These are phyloP conservation scores for Parachlorella kessleri DNA, from an alignment of 139 green algal species.

Conservation along the genomic window DNA sequence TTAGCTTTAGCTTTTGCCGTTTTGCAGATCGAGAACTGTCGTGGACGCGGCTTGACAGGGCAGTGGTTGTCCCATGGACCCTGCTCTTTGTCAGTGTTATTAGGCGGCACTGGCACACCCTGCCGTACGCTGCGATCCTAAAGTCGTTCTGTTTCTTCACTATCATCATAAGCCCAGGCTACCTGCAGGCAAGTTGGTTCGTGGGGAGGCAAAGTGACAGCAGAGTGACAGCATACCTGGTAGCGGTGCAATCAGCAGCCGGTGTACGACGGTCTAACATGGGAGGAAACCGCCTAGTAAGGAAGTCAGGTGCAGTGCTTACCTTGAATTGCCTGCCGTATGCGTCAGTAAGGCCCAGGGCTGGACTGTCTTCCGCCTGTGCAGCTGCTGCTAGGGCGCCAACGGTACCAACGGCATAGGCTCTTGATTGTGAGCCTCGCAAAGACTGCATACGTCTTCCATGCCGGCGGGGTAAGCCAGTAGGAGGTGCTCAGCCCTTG, in stretches of 20 bases:
- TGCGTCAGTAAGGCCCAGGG: neutral
- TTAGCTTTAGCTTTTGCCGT: too few species aligned
- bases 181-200: neutral
- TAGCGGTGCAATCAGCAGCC: neutral
- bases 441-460: constrained; percentile 7
- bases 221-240: neutral
- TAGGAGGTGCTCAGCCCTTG: neutral
- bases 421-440: neutral
- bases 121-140: neutral
- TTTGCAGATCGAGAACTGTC: neutral
- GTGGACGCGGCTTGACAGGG: neutral
- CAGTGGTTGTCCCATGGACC: neutral
- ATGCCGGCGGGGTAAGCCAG: constrained; percentile 7
- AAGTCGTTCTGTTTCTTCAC: neutral
- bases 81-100: neutral
- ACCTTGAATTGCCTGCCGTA: neutral
- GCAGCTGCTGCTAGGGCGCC: neutral
- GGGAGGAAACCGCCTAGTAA: neutral
- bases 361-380: neutral
- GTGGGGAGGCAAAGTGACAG: neutral
- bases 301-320: neutral
- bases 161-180: neutral
- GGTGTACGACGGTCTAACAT: neutral
- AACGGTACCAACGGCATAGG: constrained; percentile 5
- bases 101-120: neutral